A percentile compares a stretch with the other conserved stretches of the same genome.
Conservation (phyloP, 331 rosid genomes). For the Quercus phellos region DNA sequence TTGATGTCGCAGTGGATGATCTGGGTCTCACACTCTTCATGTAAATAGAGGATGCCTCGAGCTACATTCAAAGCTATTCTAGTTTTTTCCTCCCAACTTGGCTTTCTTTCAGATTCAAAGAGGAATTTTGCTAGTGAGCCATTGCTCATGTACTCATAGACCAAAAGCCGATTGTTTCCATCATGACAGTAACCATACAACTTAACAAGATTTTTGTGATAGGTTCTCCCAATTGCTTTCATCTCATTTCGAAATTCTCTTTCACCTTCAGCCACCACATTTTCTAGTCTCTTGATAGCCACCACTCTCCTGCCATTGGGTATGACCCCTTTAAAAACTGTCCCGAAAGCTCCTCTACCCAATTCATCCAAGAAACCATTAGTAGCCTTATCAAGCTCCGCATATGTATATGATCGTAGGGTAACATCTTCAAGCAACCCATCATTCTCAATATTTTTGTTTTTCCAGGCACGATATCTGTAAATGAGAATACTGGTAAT, state of each 20-base stretch:
- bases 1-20: constrained; percentile 43
- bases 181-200: constrained; percentile 30
- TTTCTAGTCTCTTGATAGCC: constrained; percentile 14
- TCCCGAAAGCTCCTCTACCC: constrained; percentile 5
- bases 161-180: constrained; percentile 19
- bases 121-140: constrained; percentile 27
- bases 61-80: constrained; percentile 14
- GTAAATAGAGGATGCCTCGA: constrained; percentile 30
- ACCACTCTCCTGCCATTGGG: background rate
- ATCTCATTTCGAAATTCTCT: constrained; percentile 28
- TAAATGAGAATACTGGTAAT: background rate
- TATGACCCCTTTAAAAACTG: background rate
- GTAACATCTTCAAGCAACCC: constrained; percentile 28
- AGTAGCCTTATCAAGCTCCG: background rate
- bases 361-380: background rate
- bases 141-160: constrained; percentile 34
- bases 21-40: constrained; percentile 31
- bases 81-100: constrained; percentile 25
- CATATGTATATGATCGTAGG: constrained; percentile 2
- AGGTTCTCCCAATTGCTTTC: constrained; percentile 18
- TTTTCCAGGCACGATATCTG: background rate
- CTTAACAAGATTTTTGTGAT: constrained; percentile 26
- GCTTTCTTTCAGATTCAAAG: background rate
- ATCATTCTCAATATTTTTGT: constrained; percentile 19
- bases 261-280: constrained; percentile 14